phyloP scores from a whole-genome alignment of 495 filamentous ascomycete genomes.

The Annulohypoxylon nitens region DNA sequence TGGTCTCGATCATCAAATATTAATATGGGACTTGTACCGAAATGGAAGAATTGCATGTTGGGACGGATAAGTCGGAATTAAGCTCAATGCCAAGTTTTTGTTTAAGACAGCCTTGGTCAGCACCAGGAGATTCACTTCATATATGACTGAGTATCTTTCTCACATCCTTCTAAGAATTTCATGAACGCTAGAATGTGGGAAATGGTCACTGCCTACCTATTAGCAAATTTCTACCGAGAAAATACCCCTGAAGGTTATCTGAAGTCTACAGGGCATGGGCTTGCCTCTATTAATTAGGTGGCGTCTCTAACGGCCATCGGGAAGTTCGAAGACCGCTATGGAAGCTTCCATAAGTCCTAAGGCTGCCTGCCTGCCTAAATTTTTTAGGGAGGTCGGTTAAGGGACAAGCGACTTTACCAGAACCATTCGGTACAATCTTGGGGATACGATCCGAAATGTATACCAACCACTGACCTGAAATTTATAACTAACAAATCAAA shows the following conservation, averaged over 20 bases:
- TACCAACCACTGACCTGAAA: not conserved
- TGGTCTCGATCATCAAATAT: not conserved
- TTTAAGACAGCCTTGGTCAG: constrained; percentile 1
- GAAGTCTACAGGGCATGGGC: too few relatives aligned
- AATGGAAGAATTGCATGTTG: not conserved
- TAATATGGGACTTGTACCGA: not conserved
- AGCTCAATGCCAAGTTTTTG: constrained; percentile 13
- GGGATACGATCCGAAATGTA: too few relatives aligned
- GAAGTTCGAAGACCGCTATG: too few relatives aligned
- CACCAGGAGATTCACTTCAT: not conserved
- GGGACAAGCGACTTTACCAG: not conserved
- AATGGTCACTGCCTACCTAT: not conserved
- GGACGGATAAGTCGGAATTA: constrained; percentile 22
- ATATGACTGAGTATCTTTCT: not conserved
- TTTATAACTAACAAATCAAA: constrained; percentile 3
- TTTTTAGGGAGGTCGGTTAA: not conserved
- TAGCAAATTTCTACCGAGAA: not conserved
- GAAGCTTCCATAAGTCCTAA: not conserved
- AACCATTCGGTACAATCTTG: not conserved
- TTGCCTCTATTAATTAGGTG: too few relatives aligned
- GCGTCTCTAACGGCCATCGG: too few relatives aligned
- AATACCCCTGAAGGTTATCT: not conserved
- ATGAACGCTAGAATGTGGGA: not conserved
- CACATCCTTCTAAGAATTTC: not conserved
- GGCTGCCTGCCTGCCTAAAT: not conserved